A percentile compares a stretch with the other conserved stretches of the same genome.
These are phyloP conservation scores for Alternaria triticimaculans DNA, from an alignment of 2,329 filamentous ascomycete genomes.

Conservation along the genomic window DNA sequence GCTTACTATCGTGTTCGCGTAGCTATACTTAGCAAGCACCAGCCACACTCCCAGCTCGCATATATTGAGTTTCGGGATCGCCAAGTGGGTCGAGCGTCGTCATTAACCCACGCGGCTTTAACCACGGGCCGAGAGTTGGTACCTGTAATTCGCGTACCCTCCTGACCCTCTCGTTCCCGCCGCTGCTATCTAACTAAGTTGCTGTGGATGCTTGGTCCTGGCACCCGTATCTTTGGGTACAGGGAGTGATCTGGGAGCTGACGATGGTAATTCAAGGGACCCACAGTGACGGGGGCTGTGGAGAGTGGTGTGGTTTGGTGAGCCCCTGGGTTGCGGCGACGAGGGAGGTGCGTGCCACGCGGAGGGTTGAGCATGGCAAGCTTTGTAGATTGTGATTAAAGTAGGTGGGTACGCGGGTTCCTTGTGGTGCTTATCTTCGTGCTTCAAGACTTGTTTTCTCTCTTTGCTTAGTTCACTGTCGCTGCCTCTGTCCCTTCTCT, in stretches of 20 bases:
- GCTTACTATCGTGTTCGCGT: not conserved
- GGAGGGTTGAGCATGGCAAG: not conserved
- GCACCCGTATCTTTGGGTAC: not conserved
- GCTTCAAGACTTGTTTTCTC: not conserved
- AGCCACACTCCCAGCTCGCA: not conserved
- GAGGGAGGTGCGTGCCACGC: not conserved
- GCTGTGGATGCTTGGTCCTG: not conserved
- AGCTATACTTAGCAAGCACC: not conserved
- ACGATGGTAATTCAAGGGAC: not conserved
- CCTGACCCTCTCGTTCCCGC: slow-evolving; percentile 1
- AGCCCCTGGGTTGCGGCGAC: not conserved
- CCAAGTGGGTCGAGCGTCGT: slow-evolving; percentile 4
- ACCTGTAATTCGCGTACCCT: not conserved
- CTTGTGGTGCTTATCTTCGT: not conserved
- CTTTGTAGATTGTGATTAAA: not conserved
- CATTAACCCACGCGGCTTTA: slow-evolving; percentile 4
- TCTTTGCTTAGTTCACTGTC: not conserved
- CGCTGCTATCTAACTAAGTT: no score
- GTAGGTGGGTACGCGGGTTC: not conserved
- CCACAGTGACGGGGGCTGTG: not conserved
- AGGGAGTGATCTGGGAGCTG: not conserved
- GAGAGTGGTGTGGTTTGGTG: not conserved
- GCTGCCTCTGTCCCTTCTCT: not conserved
- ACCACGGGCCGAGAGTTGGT: not conserved
- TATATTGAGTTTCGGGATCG: not conserved